Base-by-base conservation (phyloP, 345 rosid genomes). In the Camelina sativa region DNA sequence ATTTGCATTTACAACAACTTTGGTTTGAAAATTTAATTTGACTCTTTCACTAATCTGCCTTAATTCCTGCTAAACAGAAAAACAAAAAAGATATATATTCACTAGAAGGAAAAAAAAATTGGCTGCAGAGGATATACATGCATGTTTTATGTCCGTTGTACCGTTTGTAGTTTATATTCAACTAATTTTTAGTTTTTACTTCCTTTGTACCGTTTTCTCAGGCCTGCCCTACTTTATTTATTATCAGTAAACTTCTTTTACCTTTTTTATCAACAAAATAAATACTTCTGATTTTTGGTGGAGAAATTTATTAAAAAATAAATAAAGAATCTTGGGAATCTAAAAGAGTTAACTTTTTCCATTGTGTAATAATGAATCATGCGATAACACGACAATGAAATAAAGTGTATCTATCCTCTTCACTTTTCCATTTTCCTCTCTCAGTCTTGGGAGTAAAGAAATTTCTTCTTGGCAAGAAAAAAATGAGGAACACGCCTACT, bases 301-400 rank as follows among this genome's bases (percentile, higher is more conserved):
- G n/a, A 58, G 11, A 70, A 30, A 34, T 30, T 23, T 43, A 69
- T n/a, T 25, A 38, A 16, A 54, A 55, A 54, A 8, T 0, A 41
- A 8, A 30, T 15, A 47, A 47, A 59, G 1, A 47, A 34, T 22
- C 66, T 71, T 15, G 67, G 67, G 67, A 71, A 59, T 59, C 23
- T 41, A 37, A 71, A 70, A 46, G 55, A 46, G 47, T 43, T 44
- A 13, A 15, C 48, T 44, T 44, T 44, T 44, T 44, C 17, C 17
- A 15, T 13, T 13, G 48, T 43, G 48, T 41, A 12, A 12, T 37
- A 11, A 11, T 12, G 47, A 44, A n/a, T 2, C 2, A 17, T 7
- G 28, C 48, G 19, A 11, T 15, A 13, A 47, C 47, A 23, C 22
- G 35, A 58, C 65, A 58, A 44, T 17, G 2, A 0, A 35, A 38